Base-by-base conservation (phyloP, 2,329 filamentous ascomycete species). In the Microsporum canis region DNA sequence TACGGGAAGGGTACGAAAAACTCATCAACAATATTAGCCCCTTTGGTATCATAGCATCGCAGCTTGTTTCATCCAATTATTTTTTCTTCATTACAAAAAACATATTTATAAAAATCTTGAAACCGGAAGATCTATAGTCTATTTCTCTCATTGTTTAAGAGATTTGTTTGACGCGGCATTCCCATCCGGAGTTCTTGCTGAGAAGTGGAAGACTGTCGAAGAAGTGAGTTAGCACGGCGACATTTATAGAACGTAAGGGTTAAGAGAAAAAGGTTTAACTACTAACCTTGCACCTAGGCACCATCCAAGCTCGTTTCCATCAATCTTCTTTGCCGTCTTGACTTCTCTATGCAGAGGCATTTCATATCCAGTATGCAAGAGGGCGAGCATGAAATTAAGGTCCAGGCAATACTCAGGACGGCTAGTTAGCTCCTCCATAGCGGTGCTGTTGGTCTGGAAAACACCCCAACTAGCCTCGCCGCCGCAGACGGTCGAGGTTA, bases 301-400 rank as follows among this genome's bases (percentile, higher is more conserved):
- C 94, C 94, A 99, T 43, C 94, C 94, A 69, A 99, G 78, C 78
- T 99, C 95, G 74, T 96, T 96, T 61, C 86, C 86, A 79, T 95
- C 92, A 71, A 99, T 95, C 82, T 96, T 96, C 88, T 99, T 99
- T 63, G 92, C 94, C 71, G 96, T 95, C 81, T 89, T 92, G 66
- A 99, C 91, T 76, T 99, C 94, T 43, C 95, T 84, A 67, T 96
- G 89, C 68, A 97, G 86, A 3, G 92, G 92, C 90, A 99, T 96
- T 67, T 97, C 94, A 70, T 99, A 99, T 2, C 94, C 94, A 4
- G 90, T 95, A 75, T 97, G 91, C 60, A 97, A 78, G 61, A 99
- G 80, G 31, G 89, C 89, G 68, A 95, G 78, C 90, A 96, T 96
- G 72, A 97, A 99, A 79, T 89, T 99, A 68, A 99, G 79, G 75